phyloP scores from a whole-genome alignment of 768 basidiomycete genomes.

The Panaeolus papilionaceus region DNA sequence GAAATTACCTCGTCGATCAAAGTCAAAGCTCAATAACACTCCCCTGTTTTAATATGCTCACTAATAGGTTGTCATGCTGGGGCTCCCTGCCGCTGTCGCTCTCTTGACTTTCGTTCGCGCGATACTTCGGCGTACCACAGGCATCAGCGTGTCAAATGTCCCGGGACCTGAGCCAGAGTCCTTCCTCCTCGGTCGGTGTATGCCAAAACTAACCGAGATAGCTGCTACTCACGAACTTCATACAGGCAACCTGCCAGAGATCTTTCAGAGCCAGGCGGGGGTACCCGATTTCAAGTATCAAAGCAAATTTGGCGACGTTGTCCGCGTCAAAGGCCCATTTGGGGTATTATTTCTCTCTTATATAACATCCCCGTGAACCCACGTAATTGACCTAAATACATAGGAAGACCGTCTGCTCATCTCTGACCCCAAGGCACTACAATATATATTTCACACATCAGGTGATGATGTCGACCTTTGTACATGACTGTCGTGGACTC shows the following conservation, averaged over 20 bases:
- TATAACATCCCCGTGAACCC: constrained; percentile 2
- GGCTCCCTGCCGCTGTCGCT: not conserved
- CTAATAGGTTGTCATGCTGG: not conserved
- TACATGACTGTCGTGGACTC: constrained; percentile 14
- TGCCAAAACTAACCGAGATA: not conserved
- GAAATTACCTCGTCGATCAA: not conserved
- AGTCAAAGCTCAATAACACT: not conserved
- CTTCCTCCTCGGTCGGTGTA: constrained; percentile 48
- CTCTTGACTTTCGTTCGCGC: not conserved
- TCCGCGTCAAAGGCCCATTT: constrained; percentile 56
- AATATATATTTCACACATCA: constrained; percentile 60
- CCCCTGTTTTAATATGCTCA: not conserved
- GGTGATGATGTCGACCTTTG: constrained; percentile 29
- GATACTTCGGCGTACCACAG: constrained; percentile 32
- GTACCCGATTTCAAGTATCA: constrained; percentile 61
- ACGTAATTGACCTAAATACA: constrained; percentile 16
- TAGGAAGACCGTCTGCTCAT: constrained; percentile 60
- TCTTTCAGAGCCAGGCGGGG: constrained; percentile 57
- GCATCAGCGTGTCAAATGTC: constrained; percentile 50
- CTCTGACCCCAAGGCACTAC: constrained; percentile 64
- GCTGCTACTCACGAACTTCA: constrained; percentile 1
- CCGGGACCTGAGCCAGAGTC: constrained; percentile 57
- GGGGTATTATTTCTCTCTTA: constrained; percentile 41
- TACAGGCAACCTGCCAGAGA: constrained; percentile 54
- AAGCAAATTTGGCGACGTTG: constrained; percentile 53